Conservation (phyloP, 2,329 filamentous ascomycete species). For the Emydomyces testavorans region DNA sequence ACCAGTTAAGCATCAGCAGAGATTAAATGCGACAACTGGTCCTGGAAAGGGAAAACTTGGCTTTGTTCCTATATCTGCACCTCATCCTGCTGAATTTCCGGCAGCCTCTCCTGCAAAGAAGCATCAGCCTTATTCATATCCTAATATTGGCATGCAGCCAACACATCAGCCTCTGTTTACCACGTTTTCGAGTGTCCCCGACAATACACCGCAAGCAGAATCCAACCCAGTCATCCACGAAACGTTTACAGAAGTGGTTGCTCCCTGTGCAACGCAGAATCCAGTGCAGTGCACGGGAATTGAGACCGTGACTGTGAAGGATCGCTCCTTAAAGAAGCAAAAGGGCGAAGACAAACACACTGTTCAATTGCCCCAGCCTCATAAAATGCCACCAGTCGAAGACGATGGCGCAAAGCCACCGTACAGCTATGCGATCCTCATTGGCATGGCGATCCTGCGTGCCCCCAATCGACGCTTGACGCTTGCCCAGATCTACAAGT, state of each 20-base stretch:
- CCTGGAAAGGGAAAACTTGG: conserved; percentile 49
- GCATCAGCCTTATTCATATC: conserved; percentile 23
- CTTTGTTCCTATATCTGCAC: conserved; percentile 49
- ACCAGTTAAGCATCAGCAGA: conserved; percentile 53
- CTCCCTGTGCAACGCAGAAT: conserved; percentile 34
- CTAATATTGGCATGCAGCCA: conserved; percentile 26
- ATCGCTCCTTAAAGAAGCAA: conserved; percentile 57
- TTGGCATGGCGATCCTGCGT: conserved; percentile 91
- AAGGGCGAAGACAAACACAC: conserved; percentile 46
- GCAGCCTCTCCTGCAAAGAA: conserved; percentile 39
- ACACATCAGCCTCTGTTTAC: conserved; percentile 40
- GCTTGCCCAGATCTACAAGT: conserved; percentile 93
- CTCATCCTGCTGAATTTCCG: conserved; percentile 33
- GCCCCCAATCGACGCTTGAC: conserved; percentile 75
- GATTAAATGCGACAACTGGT: conserved; percentile 44
- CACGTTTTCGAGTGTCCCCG: conserved; percentile 37
- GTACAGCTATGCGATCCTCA: conserved; percentile 88
- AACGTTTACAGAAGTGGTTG: background rate
- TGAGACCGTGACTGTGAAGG: conserved; percentile 62
- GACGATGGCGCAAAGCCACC: conserved; percentile 84
- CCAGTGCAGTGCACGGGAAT: conserved; percentile 51
- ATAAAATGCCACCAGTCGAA: conserved; percentile 67
- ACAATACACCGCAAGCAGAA: background rate
- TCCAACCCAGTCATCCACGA: background rate
- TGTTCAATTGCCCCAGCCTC: conserved; percentile 53